Evolutionary conservation across 495 filamentous ascomycete species (phyloP).

Genomic region (Penicillium lagena): DNA sequence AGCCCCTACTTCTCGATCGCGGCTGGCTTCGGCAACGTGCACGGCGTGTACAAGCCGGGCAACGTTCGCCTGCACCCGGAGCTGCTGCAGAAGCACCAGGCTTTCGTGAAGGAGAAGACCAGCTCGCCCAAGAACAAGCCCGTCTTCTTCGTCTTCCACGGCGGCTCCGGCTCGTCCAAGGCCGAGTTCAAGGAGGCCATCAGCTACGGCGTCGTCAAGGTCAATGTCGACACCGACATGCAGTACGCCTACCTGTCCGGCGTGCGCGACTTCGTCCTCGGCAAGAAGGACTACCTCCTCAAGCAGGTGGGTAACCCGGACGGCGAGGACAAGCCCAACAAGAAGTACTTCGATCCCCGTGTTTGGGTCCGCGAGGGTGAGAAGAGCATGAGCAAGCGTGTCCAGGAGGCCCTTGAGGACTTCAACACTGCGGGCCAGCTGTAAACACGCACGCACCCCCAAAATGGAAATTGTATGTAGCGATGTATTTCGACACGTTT

Average conservation of each 20-base stretch:
- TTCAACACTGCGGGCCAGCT: slow-evolving; percentile 86
- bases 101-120: slow-evolving; percentile 73
- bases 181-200: slow-evolving; percentile 84
- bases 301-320: slow-evolving; percentile 90
- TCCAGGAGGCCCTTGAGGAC: slow-evolving; percentile 75
- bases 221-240: slow-evolving; percentile 76
- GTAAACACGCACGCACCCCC: slow-evolving; percentile 46
- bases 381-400: slow-evolving; percentile 87
- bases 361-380: slow-evolving; percentile 84
- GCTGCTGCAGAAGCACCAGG: slow-evolving; percentile 91
- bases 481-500: slow-evolving; percentile 24
- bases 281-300: slow-evolving; percentile 91
- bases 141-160: slow-evolving; percentile 99
- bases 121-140: slow-evolving; percentile 70
- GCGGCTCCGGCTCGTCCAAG: slow-evolving; percentile 86
- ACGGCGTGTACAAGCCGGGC: slow-evolving; percentile 98
- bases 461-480: slow-evolving; percentile 16
- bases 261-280: slow-evolving; percentile 86
- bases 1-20: slow-evolving; percentile 96
- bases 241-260: slow-evolving; percentile 75
- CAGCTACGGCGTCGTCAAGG: slow-evolving; percentile 92
- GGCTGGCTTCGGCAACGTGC: slow-evolving; percentile 97
- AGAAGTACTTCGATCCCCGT: slow-evolving; percentile 91
- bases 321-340: slow-evolving; percentile 94
- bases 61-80: slow-evolving; percentile 95